Conservation (phyloP, 1,284 basidiomycete species). For the Trametes versicolor region DNA sequence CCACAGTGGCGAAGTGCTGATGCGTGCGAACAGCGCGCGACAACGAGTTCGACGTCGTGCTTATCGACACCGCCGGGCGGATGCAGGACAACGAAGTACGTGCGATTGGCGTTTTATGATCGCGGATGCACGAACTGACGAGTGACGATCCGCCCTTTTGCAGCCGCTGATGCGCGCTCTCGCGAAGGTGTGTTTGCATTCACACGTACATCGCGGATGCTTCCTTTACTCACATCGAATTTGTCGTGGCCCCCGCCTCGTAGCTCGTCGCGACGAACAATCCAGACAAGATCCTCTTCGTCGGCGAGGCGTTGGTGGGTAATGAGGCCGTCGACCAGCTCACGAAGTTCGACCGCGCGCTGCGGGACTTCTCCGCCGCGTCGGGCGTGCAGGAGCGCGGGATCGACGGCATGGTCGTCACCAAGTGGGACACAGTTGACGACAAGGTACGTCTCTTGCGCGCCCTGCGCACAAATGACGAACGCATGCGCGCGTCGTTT, state of each 20-base stretch:
- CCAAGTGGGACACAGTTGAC: slow-evolving; percentile 98
- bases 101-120: slow-evolving; percentile 10
- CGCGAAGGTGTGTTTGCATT: slow-evolving; percentile 75
- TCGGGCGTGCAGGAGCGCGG: slow-evolving; percentile 80
- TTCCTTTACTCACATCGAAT: background rate
- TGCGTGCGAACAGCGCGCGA: slow-evolving; percentile 68
- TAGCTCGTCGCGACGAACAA: slow-evolving; percentile 91
- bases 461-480: slow-evolving; percentile 8
- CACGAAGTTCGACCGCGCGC: slow-evolving; percentile 91
- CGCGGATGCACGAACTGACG: background rate
- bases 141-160: slow-evolving; percentile 16
- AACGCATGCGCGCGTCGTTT: background rate
- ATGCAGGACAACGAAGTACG: slow-evolving; percentile 97
- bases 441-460: slow-evolving; percentile 69
- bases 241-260: background rate
- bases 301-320: slow-evolving; percentile 95
- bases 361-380: slow-evolving; percentile 87
- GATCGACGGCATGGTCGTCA: slow-evolving; percentile 96
- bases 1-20: background rate
- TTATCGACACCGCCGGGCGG: slow-evolving; percentile 97
- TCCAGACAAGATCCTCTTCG: slow-evolving; percentile 96
- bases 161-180: slow-evolving; percentile 96
- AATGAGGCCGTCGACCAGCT: slow-evolving; percentile 98
- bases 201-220: background rate
- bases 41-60: slow-evolving; percentile 91